A percentile compares a stretch with the other conserved stretches of the same genome.
Conservation (phyloP, 495 filamentous ascomycete species). For the Annulohypoxylon stygium region DNA sequence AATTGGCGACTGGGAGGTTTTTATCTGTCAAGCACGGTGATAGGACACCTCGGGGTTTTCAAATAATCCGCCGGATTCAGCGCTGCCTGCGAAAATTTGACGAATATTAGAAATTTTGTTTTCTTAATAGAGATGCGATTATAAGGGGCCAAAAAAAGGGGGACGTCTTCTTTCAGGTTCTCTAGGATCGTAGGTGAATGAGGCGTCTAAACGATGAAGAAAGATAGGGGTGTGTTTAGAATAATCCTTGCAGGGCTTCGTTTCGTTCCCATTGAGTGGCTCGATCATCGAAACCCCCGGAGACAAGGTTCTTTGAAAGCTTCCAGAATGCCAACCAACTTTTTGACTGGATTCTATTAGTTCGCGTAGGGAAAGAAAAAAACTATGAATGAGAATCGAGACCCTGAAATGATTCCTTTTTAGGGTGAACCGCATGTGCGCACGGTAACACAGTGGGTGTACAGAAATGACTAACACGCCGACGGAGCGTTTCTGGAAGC, state of each 20-base stretch:
- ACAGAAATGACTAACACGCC: slow-evolving; percentile 12
- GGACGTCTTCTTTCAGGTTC: slow-evolving; percentile 19
- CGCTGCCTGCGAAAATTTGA: slow-evolving; percentile 6
- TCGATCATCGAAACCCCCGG: slow-evolving; percentile 41
- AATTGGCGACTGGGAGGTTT: neutral
- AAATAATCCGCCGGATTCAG: slow-evolving; percentile 2
- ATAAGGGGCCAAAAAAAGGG: slow-evolving; percentile 38
- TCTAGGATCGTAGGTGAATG: slow-evolving; percentile 23
- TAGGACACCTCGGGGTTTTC: neutral
- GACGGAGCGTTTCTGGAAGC: slow-evolving; percentile 23
- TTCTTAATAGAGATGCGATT: slow-evolving; percentile 17
- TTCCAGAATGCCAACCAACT: slow-evolving; percentile 43
- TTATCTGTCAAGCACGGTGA: neutral
- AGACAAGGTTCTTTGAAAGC: slow-evolving; percentile 44
- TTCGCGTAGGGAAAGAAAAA: slow-evolving; percentile 21
- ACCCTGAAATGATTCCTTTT: slow-evolving; percentile 10
- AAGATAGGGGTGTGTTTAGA: slow-evolving; percentile 24
- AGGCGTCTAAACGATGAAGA: slow-evolving; percentile 11
- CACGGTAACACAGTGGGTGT: slow-evolving; percentile 5
- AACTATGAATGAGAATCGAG: slow-evolving; percentile 20
- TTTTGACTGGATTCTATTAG: slow-evolving; percentile 27
- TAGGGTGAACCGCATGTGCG: slow-evolving; percentile 8
- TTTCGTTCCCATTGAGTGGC: slow-evolving; percentile 38
- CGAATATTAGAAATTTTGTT: slow-evolving; percentile 12
- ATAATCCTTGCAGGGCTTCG: slow-evolving; percentile 23